Base-by-base conservation (phyloP, 768 basidiomycete species). In the Grammothele lineata region DNA sequence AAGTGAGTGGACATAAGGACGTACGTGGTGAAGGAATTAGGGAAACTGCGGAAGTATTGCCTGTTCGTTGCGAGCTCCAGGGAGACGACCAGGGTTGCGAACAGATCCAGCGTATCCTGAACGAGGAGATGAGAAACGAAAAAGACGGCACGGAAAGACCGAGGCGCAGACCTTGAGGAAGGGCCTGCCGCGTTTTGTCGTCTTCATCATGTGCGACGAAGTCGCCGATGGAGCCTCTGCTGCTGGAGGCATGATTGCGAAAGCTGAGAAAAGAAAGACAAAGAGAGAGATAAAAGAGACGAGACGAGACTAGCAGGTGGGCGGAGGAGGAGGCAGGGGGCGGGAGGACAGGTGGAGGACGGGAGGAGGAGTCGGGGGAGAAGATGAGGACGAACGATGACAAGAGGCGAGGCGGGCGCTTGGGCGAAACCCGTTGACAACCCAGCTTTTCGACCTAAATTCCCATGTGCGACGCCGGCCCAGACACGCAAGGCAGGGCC, bases 161-260 rank as follows among this genome's bases (percentile, higher is more conserved):
- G 34, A 17, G 35, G 25, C 35, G 62, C 62, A 53, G 46, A 88
- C 93, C 81, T 94, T 95, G 67, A 94, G 79, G 67, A 84, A 96
- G 12, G 93, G 93, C 57, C 93, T 78, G 52, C 93, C 93, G 62
- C 93, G 83, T 74, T 92, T 91, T 64, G 93, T 95, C 12, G 90
- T 95, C 81, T 95, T 94, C 93, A 97, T 96, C 89, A 95, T 90
- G 67, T 95, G 93, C 22, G 89, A 91, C 34, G 87, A 81, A 55
- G 78, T 80, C 34, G 80, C 73, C 24, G 76, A 70, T 64, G 60
- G 61, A 42, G 67, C 43, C 40, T 65, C 66, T 54, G 77, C 76
- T 54, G 77, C 76, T 47, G 72, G 57, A 36, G 64, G 56, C 73
- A 70, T 73, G 33, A 58, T 59, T 48, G 43, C 50, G 52, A 48